A percentile compares a stretch with the other conserved stretches of the same genome.
phyloP scores from a whole-genome alignment of 306 rosid genomes.

The Quercus robur region DNA sequence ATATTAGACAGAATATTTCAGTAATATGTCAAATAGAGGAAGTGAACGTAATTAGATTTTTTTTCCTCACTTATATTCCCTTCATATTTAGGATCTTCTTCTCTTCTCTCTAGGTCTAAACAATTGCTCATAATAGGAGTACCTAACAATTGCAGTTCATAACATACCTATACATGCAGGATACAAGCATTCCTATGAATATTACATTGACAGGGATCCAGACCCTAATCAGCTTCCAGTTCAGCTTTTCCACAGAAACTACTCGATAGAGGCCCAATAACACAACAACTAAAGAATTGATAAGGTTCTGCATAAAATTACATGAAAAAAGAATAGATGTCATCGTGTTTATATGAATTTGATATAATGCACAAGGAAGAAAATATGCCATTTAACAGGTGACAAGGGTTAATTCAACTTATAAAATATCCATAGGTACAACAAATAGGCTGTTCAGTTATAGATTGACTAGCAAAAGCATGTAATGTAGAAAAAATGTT shows the following conservation, averaged over 20 bases:
- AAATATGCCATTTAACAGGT: not conserved
- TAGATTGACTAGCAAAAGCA: not conserved
- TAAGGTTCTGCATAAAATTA: conserved; percentile 64
- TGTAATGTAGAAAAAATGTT: not conserved
- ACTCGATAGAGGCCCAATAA: conserved; percentile 54
- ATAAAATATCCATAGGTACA: not conserved
- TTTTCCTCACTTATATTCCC: conserved; percentile 3
- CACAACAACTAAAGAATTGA: conserved; percentile 61
- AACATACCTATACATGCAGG: conserved; percentile 85
- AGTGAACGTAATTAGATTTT: not conserved
- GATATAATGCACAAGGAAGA: not conserved
- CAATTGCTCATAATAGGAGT: not conserved
- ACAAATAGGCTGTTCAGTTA: not conserved
- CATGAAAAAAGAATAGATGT: conserved; percentile 2
- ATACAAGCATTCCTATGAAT: conserved; percentile 88
- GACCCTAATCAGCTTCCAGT: conserved; percentile 71
- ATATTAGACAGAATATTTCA: conserved; percentile 7
- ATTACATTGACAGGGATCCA: conserved; percentile 92
- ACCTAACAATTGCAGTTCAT: not conserved
- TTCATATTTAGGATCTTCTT: not conserved
- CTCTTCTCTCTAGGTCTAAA: conserved; percentile 2
- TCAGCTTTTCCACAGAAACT: conserved; percentile 64
- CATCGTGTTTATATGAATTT: not conserved
- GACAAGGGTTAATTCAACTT: too few relatives aligned
- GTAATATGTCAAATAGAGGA: not conserved